phyloP scores from a whole-genome alignment of 2,329 filamentous ascomycete genomes.

The Ceratocystis smalleyi region DNA sequence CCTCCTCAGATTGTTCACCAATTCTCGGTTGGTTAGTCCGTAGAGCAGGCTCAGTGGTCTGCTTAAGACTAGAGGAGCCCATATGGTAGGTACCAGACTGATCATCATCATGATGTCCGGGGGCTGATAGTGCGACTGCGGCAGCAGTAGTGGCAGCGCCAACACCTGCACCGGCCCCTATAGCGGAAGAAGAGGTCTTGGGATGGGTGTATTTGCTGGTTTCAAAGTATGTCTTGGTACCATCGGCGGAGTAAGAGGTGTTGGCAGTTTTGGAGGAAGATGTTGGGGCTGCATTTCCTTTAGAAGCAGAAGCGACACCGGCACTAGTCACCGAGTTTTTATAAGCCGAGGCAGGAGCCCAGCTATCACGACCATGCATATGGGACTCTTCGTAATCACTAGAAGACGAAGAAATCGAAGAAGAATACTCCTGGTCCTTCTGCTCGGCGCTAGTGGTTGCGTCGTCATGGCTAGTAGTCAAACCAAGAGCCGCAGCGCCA shows the following conservation, averaged over 20 bases:
- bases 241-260: background rate
- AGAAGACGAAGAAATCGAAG: constrained; percentile 10
- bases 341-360: constrained; percentile 10
- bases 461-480: constrained; percentile 10
- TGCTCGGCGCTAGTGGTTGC: background rate
- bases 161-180: background rate
- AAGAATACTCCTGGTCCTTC: constrained; percentile 12
- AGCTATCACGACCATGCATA: background rate
- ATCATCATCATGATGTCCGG: constrained; percentile 6
- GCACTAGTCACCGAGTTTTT: constrained; percentile 6
- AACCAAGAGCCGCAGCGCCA: constrained; percentile 13
- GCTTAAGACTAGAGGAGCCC: background rate
- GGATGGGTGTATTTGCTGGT: background rate
- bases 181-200: background rate
- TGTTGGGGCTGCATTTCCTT: background rate
- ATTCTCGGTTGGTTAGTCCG: background rate
- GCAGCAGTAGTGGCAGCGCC: background rate
- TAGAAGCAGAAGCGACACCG: constrained; percentile 1
- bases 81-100: constrained; percentile 6
- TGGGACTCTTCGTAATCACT: constrained; percentile 10
- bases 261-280: background rate
- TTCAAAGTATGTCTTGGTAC: constrained; percentile 10
- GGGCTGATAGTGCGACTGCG: constrained; percentile 1
- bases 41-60: constrained; percentile 9
- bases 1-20: background rate